Percentiles rank a stretch among this genome's conserved stretches.
These are phyloP conservation scores for Tetracladium maxilliforme DNA, from an alignment of 2,329 filamentous ascomycete genomes.

Conservation along the genomic window DNA sequence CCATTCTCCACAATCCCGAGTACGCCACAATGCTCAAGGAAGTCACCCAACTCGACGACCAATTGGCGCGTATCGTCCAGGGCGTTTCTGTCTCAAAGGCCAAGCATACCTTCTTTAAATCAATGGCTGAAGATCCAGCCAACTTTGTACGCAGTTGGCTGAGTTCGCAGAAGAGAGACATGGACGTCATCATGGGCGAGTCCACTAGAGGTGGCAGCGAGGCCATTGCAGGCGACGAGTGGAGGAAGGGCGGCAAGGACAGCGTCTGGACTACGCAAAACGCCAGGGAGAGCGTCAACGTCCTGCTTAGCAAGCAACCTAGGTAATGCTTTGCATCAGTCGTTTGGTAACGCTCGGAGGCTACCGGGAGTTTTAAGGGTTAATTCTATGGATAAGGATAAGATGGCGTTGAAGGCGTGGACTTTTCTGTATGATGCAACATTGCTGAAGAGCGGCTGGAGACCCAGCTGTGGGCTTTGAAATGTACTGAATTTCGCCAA, in stretches of 20 bases:
- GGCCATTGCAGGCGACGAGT: slow-evolving; percentile 53
- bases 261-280: slow-evolving; percentile 48
- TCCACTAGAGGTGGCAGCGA: slow-evolving; percentile 42
- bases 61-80: slow-evolving; percentile 70
- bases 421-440: too few relatives aligned
- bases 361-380: too few relatives aligned
- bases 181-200: slow-evolving; percentile 80
- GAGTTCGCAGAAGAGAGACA: slow-evolving; percentile 77
- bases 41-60: slow-evolving; percentile 66
- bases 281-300: slow-evolving; percentile 49
- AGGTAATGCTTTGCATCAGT: too few relatives aligned
- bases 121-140: slow-evolving; percentile 67
- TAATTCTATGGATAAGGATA: too few relatives aligned
- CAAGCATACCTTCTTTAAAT: slow-evolving; percentile 76
- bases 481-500: too few relatives aligned
- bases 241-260: slow-evolving; percentile 47
- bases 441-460: too few relatives aligned
- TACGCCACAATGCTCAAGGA: slow-evolving; percentile 62
- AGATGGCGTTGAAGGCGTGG: too few relatives aligned
- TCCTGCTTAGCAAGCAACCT: slow-evolving; percentile 28
- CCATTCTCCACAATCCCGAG: slow-evolving; percentile 53
- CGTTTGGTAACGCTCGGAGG: too few relatives aligned
- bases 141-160: slow-evolving; percentile 80
- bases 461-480: too few relatives aligned
- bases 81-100: slow-evolving; percentile 74